These are phyloP conservation scores for Phlebiopsis flavidoalba DNA, from an alignment of 768 basidiomycete species.

Conservation along the genomic window DNA sequence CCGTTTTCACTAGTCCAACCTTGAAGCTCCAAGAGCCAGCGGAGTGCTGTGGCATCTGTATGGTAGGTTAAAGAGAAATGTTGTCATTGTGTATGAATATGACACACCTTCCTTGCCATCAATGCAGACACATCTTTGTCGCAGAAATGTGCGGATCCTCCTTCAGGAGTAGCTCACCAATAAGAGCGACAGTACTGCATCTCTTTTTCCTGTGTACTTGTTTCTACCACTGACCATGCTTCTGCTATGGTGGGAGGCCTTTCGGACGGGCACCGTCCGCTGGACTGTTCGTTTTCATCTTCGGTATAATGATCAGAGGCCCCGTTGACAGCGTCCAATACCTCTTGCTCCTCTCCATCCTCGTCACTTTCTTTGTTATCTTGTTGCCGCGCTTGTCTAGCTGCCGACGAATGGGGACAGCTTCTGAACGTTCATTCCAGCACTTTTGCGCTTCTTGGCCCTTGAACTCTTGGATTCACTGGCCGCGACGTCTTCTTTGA, in stretches of 20 bases:
- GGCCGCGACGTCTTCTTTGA: background rate
- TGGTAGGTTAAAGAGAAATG: conserved; percentile 1
- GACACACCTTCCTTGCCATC: conserved; percentile 35
- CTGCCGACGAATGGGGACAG: background rate
- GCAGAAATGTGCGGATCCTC: conserved; percentile 35
- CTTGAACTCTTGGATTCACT: no score
- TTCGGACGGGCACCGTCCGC: background rate
- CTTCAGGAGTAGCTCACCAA: conserved; percentile 38
- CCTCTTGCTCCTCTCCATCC: background rate
- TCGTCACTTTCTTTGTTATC: conserved; percentile 4
- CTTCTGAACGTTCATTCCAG: background rate
- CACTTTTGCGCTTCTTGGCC: background rate
- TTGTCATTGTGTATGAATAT: background rate
- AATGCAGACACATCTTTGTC: conserved; percentile 37
- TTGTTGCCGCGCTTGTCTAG: background rate
- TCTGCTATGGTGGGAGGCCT: background rate
- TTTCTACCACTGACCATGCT: background rate
- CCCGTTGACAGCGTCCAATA: background rate
- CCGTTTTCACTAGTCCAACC: conserved; percentile 14
- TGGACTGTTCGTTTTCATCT: background rate
- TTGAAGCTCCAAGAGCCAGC: conserved; percentile 44
- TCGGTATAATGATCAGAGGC: background rate
- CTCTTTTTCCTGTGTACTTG: conserved; percentile 47
- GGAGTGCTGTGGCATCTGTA: conserved; percentile 59
- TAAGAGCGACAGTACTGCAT: conserved; percentile 42